Evolutionary conservation across 1,284 basidiomycete species (phyloP).

Genomic region (Cryptococcus depauperatus): DNA sequence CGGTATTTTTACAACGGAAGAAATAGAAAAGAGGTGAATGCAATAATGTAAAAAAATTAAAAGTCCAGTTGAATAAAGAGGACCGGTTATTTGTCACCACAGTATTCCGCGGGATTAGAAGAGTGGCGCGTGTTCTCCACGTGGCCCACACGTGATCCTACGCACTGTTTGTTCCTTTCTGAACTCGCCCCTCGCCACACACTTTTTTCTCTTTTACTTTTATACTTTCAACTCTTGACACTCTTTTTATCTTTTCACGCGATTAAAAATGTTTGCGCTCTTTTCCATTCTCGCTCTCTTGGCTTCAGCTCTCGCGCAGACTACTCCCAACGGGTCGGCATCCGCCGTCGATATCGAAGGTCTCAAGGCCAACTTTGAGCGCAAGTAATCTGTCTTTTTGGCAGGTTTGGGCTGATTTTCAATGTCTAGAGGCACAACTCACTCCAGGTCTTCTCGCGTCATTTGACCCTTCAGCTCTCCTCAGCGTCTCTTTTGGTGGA

Average conservation of each 20-base stretch:
- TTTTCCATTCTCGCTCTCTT: constrained; percentile 17
- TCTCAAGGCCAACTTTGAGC: constrained; percentile 35
- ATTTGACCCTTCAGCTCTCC: constrained; percentile 54
- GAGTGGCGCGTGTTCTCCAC: constrained; percentile 1
- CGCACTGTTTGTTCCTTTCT: not conserved
- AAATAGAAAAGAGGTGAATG: not conserved
- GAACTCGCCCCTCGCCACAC: not conserved
- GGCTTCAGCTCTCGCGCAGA: constrained; percentile 16
- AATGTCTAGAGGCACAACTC: constrained; percentile 46
- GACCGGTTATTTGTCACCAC: not conserved
- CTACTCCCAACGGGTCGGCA: constrained; percentile 8
- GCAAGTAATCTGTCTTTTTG: constrained; percentile 16
- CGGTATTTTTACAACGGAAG: not conserved
- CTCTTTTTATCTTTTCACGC: no score
- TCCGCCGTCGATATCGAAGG: constrained; percentile 26
- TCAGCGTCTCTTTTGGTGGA: constrained; percentile 51
- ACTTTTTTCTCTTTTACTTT: not conserved
- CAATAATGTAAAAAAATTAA: no score
- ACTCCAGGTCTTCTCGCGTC: constrained; percentile 54
- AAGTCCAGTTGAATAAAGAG: not conserved
- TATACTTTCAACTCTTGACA: not conserved
- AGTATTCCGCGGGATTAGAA: not conserved
- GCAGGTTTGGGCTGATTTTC: constrained; percentile 2
- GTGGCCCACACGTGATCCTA: not conserved
- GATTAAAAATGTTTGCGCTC: constrained; percentile 15